A percentile compares a stretch with the other conserved stretches of the same genome.
phyloP scores from a whole-genome alignment of 768 basidiomycete genomes.

The Pleurotus eryngii region DNA sequence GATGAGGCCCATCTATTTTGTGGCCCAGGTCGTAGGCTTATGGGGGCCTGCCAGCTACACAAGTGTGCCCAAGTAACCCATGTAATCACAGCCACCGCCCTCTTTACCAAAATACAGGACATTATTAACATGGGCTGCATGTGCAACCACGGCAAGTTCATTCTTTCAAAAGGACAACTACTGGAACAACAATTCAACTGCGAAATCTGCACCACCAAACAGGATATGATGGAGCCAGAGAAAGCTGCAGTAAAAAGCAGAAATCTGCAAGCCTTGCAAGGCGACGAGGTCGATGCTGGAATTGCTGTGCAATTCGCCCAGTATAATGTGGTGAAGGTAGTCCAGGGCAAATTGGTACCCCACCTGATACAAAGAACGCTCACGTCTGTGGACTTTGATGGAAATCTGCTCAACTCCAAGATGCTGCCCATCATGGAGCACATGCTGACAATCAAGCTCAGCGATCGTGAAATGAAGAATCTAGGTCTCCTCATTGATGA shows the following conservation, averaged over 20 bases:
- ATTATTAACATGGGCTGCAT: constrained; percentile 7
- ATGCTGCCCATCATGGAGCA: not conserved
- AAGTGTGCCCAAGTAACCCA: not conserved
- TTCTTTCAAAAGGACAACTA: not conserved
- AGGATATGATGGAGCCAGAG: rapidly evolving
- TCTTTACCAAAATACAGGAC: constrained; percentile 6
- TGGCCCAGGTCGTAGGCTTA: constrained; percentile 1
- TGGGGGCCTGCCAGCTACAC: constrained; percentile 1
- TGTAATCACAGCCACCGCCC: constrained; percentile 9
- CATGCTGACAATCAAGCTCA: not conserved
- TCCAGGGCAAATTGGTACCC: not conserved
- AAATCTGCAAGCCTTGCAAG: too few relatives aligned
- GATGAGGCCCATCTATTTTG: constrained; percentile 16
- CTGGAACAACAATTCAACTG: not conserved
- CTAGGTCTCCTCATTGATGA: not conserved
- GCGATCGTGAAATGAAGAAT: not conserved
- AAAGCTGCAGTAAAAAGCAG: too few relatives aligned
- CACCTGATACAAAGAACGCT: not conserved
- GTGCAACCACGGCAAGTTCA: not conserved
- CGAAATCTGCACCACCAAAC: not conserved
- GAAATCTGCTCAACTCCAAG: not conserved
- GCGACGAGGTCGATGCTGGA: too few relatives aligned
- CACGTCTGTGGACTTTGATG: not conserved
- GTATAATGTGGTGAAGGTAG: not conserved
- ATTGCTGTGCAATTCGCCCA: not conserved